These are phyloP conservation scores for Pulveroboletus sp. DNA, from an alignment of 768 basidiomycete genomes.

Conservation along the genomic window DNA sequence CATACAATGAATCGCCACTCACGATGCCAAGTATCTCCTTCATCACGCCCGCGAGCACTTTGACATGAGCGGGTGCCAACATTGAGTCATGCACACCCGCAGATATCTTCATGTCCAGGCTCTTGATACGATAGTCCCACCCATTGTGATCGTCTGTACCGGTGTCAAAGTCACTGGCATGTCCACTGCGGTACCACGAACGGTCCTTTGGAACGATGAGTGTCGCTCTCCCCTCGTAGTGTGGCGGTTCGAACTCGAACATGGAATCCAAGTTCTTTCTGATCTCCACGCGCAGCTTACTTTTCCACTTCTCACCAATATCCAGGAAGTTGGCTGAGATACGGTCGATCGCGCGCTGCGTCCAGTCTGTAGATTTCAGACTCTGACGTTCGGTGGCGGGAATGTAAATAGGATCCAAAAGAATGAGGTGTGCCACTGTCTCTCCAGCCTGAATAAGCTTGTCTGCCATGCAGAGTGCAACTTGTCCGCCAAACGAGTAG, in stretches of 20 bases:
- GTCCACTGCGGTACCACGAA: constrained; percentile 30
- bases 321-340: constrained; percentile 31
- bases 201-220: constrained; percentile 31
- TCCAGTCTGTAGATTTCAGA: constrained; percentile 31
- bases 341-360: constrained; percentile 28
- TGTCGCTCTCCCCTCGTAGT: constrained; percentile 22
- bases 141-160: constrained; percentile 31
- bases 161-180: constrained; percentile 29
- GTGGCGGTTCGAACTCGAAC: constrained; percentile 31
- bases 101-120: constrained; percentile 27
- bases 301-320: constrained; percentile 32
- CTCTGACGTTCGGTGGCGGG: constrained; percentile 25
- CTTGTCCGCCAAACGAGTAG: constrained; percentile 30
- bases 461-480: constrained; percentile 27
- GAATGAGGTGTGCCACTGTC: constrained; percentile 22
- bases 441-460: constrained; percentile 25
- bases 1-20: background rate
- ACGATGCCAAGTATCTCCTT: constrained; percentile 17
- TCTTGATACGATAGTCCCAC: constrained; percentile 27
- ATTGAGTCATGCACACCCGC: constrained; percentile 30
- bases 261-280: constrained; percentile 32
- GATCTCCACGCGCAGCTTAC: constrained; percentile 28
- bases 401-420: constrained; percentile 32
- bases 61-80: constrained; percentile 32
- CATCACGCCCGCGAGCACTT: constrained; percentile 26